Conservation (phyloP, 2,329 filamentous ascomycete genomes). For the Aureobasidium sp. region DNA sequence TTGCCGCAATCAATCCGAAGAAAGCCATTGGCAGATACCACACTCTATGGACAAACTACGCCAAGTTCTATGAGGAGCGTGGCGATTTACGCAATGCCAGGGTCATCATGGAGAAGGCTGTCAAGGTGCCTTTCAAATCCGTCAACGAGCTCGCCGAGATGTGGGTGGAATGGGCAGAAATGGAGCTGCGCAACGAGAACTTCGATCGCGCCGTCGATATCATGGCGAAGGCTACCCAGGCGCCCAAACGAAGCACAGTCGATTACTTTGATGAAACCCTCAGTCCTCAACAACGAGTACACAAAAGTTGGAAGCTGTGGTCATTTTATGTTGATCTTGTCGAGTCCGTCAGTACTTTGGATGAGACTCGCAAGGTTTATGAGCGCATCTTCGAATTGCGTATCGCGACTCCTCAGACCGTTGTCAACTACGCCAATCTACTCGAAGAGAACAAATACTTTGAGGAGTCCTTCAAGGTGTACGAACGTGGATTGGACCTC, state of each 20-base stretch:
- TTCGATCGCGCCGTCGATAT: conserved; percentile 91
- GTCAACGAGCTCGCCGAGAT: conserved; percentile 95
- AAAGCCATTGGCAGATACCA: conserved; percentile 91
- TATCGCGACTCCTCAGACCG: conserved; percentile 94
- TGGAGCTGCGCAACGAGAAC: conserved; percentile 93
- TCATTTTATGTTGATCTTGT: conserved; percentile 98
- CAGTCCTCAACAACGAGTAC: conserved; percentile 89
- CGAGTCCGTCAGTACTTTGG: conserved; percentile 83
- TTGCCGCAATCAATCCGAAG: conserved; percentile 87
- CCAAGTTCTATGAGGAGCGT: conserved; percentile 89
- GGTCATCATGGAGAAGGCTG: conserved; percentile 93
- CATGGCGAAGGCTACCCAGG: conserved; percentile 94
- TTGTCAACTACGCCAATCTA: conserved; percentile 96
- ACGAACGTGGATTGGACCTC: conserved; percentile 91
- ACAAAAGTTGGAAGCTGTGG: conserved; percentile 99
- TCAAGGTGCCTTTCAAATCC: conserved; percentile 96
- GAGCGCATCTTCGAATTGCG: conserved; percentile 96
- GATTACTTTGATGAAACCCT: conserved; percentile 97
- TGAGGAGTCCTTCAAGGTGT: conserved; percentile 96
- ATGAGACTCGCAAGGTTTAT: conserved; percentile 90
- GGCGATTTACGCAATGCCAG: conserved; percentile 78
- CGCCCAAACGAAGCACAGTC: conserved; percentile 95
- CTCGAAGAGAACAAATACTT: conserved; percentile 92
- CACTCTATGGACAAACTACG: conserved; percentile 92
- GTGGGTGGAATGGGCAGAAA: conserved; percentile 99